Conservation (phyloP, 495 filamentous ascomycete species). For the Tuber indicum region DNA sequence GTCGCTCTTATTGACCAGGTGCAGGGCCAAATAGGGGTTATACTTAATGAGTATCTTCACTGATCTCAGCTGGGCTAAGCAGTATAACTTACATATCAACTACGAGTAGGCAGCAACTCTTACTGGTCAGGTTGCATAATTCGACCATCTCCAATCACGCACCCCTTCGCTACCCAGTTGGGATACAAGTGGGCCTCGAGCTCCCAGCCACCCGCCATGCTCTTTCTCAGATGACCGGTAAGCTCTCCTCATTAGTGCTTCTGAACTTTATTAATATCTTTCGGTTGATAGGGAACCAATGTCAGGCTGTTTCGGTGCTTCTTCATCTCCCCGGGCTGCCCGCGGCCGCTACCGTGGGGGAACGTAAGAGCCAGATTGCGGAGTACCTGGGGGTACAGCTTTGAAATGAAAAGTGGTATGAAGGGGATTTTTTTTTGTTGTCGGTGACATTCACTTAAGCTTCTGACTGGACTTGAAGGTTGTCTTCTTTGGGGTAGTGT, state of each 20-base stretch:
- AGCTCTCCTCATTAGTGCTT: constrained; percentile 1
- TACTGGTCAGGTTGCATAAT: constrained; percentile 16
- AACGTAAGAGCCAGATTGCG: too few species aligned
- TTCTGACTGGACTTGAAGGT: too few species aligned
- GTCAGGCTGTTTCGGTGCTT: neutral
- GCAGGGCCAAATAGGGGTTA: too few species aligned
- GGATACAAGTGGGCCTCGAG: constrained; percentile 1
- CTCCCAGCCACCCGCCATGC: constrained; percentile 6
- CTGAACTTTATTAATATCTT: neutral
- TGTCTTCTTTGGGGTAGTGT: too few species aligned
- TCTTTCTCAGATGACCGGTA: constrained; percentile 1
- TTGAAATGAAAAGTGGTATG: too few species aligned
- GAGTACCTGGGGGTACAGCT: too few species aligned
- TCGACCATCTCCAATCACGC: constrained; percentile 7
- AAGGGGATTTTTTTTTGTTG: too few species aligned
- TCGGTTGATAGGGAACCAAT: constrained; percentile 7
- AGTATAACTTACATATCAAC: constrained; percentile 3
- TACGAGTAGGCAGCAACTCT: constrained; percentile 11
- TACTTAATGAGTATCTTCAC: neutral
- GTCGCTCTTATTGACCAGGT: too few species aligned
- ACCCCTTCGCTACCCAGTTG: constrained; percentile 16
- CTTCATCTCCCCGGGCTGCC: neutral
- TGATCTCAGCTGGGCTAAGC: neutral
- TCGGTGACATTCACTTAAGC: too few species aligned
- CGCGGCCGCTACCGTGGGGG: neutral